phyloP scores from a whole-genome alignment of 1,284 basidiomycete genomes.

The Wallemia ichthyophaga region DNA sequence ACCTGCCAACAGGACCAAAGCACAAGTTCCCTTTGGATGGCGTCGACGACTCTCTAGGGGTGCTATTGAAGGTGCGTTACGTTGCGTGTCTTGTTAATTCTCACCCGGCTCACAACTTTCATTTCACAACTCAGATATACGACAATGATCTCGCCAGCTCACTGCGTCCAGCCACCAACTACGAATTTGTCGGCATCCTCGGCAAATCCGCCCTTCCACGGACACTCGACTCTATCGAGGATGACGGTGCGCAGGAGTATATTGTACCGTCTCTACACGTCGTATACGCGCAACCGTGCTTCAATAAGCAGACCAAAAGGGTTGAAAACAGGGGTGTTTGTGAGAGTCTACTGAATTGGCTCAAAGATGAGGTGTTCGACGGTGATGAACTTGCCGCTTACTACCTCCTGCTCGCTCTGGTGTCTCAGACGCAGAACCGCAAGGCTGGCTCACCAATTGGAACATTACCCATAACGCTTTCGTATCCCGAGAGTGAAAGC shows the following conservation, averaged over 20 bases:
- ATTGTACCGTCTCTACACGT: neutral
- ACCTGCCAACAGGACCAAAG: neutral
- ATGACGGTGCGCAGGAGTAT: neutral
- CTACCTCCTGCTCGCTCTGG: neutral
- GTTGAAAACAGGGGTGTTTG: neutral
- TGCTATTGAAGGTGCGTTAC: constrained; percentile 1
- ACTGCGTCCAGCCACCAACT: neutral
- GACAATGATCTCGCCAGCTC: neutral
- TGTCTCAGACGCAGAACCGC: neutral
- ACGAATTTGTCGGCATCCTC: constrained; percentile 1
- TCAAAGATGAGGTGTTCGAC: neutral
- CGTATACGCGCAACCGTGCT: neutral
- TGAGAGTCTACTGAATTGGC: neutral
- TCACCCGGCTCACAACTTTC: no score
- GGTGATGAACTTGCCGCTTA: neutral
- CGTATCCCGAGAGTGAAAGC: neutral
- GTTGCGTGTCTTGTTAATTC: neutral
- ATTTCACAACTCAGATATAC: constrained; percentile 1
- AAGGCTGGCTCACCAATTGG: neutral
- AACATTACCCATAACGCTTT: neutral
- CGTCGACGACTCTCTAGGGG: neutral
- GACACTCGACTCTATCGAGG: neutral
- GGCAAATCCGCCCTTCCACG: neutral
- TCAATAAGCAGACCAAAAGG: neutral
- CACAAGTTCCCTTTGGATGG: neutral